Evolutionary conservation across 257 asterid species (phyloP), one percentile per base, ranked within the genome.

Genomic region (Eucommia ulmoides): DNA sequence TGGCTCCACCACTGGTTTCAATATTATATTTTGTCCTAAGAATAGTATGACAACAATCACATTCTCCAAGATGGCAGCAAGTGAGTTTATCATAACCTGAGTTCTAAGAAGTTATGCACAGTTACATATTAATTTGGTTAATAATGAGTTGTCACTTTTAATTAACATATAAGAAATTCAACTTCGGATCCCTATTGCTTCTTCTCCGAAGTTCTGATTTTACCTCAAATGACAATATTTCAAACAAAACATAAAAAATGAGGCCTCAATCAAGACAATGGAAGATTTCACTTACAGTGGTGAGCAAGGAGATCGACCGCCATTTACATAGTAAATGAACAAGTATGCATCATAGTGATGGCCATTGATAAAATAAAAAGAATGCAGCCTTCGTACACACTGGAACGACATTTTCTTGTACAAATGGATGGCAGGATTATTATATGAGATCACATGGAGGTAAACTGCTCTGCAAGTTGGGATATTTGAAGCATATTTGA

Each of bases 241-340:
- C 50, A 53, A 10, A 29, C 23, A 26, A 11, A n/a, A 24, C 44
- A 1, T 46, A 35, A 19, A 8, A 60, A 58, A 49, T 41, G 22
- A 44, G 12, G 45, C 0, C 7, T 8, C 7, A 14, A 29, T 0
- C 7, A 14, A 29, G 38, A 0, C 3, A 7, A 49, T 19, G 23
- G 45, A 50, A 22, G 53, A 23, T 48, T 55, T 48, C 53, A 85
- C 98, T 83, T 76, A 91, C 96, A 86, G 57, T 11, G 85, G 92
- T 44, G 95, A 91, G 82, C 98, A 91, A 41, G 95, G 89, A 66
- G 98, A 85, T 53, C 95, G 92, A 25, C 95, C 87, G 10, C 93
- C 93, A 55, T 91, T 91, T 55, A 86, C 95, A 56, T 78, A 86
- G 77, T 80, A 91, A 69, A 91, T 87, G 69, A 86, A 91, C 79